Conservation (phyloP, 805 yeast species). For the Jamesozyma rosinii region DNA sequence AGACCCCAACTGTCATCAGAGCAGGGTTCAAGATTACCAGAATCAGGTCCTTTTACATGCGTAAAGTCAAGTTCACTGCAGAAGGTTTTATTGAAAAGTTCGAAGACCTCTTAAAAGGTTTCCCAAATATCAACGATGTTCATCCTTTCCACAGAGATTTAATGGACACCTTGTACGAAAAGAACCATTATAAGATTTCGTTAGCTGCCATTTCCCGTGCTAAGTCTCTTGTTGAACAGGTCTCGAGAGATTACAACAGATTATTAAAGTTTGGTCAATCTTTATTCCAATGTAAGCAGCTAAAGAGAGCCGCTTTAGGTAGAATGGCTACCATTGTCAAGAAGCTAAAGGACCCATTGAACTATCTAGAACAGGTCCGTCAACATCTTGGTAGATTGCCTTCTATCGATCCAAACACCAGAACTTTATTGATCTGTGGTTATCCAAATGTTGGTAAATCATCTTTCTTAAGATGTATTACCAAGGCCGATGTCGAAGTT, state of each 20-base stretch:
- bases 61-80: slow-evolving; percentile 92
- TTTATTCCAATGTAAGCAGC: slow-evolving; percentile 94
- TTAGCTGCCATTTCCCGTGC: slow-evolving; percentile 92
- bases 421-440: slow-evolving; percentile 95
- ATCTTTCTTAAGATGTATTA: slow-evolving; percentile 82
- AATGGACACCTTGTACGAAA: slow-evolving; percentile 95
- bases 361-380: slow-evolving; percentile 94
- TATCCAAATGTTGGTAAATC: slow-evolving; percentile 99
- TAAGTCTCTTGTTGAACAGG: slow-evolving; percentile 89
- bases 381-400: slow-evolving; percentile 99
- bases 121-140: slow-evolving; percentile 93
- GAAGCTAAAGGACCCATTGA: slow-evolving; percentile 87
- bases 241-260: slow-evolving; percentile 88
- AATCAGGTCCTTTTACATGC: slow-evolving; percentile 94
- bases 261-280: slow-evolving; percentile 95
- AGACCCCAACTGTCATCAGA: slow-evolving; percentile 97
- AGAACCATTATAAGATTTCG: slow-evolving; percentile 95
- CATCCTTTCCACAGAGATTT: slow-evolving; percentile 98
- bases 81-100: slow-evolving; percentile 94
- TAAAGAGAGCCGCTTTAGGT: slow-evolving; percentile 97
- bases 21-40: slow-evolving; percentile 94
- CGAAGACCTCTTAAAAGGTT: slow-evolving; percentile 72
- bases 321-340: slow-evolving; percentile 98
- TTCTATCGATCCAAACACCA: slow-evolving; percentile 94
- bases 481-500: slow-evolving; percentile 97